Conservation (phyloP, 148 eudicot genomes). For the Salicornia ramosissima region DNA sequence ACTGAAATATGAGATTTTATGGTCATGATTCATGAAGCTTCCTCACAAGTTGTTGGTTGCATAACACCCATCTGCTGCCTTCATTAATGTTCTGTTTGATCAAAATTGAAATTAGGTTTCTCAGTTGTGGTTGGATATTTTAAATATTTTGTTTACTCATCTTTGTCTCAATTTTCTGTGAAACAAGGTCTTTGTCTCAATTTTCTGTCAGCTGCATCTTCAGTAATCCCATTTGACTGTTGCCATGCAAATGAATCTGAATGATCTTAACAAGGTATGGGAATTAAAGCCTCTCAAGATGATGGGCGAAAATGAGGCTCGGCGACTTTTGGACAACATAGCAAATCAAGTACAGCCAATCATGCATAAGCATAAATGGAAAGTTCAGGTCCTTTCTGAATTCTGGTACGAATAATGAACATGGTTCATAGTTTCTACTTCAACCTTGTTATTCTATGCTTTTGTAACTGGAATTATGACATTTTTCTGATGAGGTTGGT, state of each 20-base stretch:
- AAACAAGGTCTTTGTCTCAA: neutral
- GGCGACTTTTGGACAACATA: slow-evolving; percentile 53
- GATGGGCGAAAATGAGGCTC: slow-evolving; percentile 62
- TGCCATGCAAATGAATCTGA: slow-evolving; percentile 48
- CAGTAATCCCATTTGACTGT: neutral
- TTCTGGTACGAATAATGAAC: slow-evolving; percentile 57
- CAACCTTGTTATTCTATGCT: neutral
- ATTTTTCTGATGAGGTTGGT: slow-evolving; percentile 5
- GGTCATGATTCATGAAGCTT: neutral
- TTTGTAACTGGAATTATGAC: neutral
- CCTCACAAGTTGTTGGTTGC: neutral
- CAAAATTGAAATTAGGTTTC: neutral
- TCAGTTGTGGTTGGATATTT: neutral
- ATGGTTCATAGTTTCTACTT: neutral
- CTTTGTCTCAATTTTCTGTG: neutral
- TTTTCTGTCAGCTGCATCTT: neutral
- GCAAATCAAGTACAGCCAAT: slow-evolving; percentile 83
- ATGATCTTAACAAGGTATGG: slow-evolving; percentile 79
- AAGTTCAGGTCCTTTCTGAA: slow-evolving; percentile 72
- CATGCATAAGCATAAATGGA: slow-evolving; percentile 72
- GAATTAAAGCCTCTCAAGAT: slow-evolving; percentile 64
- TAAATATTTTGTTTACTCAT: neutral
- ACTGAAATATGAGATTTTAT: too few species aligned
- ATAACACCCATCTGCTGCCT: neutral
- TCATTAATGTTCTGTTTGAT: neutral